Conservation (phyloP, 306 rosid genomes). For the Lotus japonicus region DNA sequence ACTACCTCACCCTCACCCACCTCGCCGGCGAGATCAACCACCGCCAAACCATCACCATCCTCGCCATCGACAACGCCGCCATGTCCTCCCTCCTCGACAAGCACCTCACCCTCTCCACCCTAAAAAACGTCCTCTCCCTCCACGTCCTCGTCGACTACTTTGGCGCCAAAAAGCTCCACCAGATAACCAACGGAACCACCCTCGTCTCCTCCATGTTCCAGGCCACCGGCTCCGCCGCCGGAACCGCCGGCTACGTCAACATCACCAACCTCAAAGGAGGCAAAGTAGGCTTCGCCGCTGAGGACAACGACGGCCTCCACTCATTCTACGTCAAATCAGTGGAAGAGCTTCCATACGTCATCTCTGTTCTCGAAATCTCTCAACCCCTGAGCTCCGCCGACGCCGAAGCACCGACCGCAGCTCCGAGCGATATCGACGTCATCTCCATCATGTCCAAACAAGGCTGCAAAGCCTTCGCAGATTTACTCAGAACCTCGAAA, state of each 20-base stretch:
- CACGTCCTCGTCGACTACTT: conserved; percentile 86
- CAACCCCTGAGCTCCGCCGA: conserved; percentile 69
- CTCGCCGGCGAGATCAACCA: conserved; percentile 90
- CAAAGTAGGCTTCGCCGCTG: conserved; percentile 68
- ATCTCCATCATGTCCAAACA: conserved; percentile 62
- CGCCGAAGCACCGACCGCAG: conserved; percentile 82
- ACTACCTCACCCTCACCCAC: conserved; percentile 82
- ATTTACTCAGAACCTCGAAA: conserved; percentile 43
- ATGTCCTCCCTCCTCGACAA: conserved; percentile 64
- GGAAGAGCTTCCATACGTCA: conserved; percentile 56
- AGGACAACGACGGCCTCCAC: conserved; percentile 57
- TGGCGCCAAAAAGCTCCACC: conserved; percentile 86
- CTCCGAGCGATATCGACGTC: conserved; percentile 53
- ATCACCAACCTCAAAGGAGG: conserved; percentile 77
- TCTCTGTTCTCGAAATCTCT: conserved; percentile 74
- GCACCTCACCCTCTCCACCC: conserved; percentile 49
- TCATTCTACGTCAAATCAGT: conserved; percentile 66
- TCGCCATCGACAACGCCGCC: conserved; percentile 79
- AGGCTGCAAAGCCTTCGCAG: conserved; percentile 83
- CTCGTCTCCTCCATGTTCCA: conserved; percentile 68
- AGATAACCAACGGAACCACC: conserved; percentile 63
- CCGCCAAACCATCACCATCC: conserved; percentile 87
- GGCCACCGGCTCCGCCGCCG: conserved; percentile 68
- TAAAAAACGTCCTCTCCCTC: conserved; percentile 80
- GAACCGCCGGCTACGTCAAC: conserved; percentile 83